Percentiles rank a stretch among this genome's conserved stretches.
Evolutionary conservation across 139 green algal species (phyloP).

Genomic region (Chlorella sp.): DNA sequence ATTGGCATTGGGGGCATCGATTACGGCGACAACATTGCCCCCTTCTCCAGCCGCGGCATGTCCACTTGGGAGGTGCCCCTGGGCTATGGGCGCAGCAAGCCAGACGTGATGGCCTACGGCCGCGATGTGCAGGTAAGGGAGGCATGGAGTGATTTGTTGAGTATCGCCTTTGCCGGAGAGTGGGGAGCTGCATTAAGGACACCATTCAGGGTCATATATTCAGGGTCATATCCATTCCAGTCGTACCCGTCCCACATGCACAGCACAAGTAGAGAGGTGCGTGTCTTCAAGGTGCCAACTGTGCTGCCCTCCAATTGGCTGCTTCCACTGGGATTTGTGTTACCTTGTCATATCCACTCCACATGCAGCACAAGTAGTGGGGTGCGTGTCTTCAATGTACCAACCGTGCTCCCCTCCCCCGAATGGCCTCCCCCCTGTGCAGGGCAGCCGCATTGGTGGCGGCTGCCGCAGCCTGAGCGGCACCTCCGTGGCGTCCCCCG

Average conservation of each 20-base stretch:
- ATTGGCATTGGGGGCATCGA: conserved; percentile 98
- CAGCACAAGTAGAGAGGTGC: no score
- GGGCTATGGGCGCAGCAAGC: conserved; percentile 72
- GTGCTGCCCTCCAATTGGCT: no score
- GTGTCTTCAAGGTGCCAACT: no score
- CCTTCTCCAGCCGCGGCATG: conserved; percentile 96
- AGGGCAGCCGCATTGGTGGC: conserved; percentile 87
- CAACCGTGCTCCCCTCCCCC: neutral
- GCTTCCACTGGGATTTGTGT: no score
- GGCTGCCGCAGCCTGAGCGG: conserved; percentile 87
- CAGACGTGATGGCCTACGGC: conserved; percentile 96
- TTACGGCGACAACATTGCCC: conserved; percentile 85
- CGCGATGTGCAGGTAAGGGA: conserved; percentile 81
- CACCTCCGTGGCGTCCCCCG: conserved; percentile 95
- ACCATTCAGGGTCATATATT: no score
- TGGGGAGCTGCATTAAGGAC: no score
- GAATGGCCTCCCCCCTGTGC: neutral
- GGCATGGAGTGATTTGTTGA: no score
- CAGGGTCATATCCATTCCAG: no score
- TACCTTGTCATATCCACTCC: no score
- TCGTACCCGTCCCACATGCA: no score
- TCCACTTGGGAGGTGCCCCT: conserved; percentile 95
- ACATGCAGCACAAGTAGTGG: no score
- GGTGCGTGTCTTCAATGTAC: neutral
- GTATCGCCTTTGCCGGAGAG: no score